phyloP scores from a whole-genome alignment of 257 asterid genomes.

The Nicotiana tabacum region DNA sequence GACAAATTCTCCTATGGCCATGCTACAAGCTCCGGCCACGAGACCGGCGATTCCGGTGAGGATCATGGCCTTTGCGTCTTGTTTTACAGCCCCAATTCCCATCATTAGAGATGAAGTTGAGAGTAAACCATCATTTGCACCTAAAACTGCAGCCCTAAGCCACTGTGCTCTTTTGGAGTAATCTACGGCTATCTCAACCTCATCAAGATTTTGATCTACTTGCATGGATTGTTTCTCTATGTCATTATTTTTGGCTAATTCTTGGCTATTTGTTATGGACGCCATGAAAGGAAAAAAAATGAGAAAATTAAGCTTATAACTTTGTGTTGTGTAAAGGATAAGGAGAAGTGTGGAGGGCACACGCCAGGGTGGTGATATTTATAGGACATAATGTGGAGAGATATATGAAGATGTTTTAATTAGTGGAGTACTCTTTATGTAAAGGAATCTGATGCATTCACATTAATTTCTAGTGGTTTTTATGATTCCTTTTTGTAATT shows the following conservation, averaged over 20 bases:
- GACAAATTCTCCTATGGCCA: conserved; percentile 76
- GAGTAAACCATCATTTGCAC: conserved; percentile 66
- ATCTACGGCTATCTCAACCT: conserved; percentile 23
- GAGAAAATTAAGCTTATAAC: background rate
- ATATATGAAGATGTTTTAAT: background rate
- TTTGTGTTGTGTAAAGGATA: background rate
- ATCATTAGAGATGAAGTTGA: conserved; percentile 70
- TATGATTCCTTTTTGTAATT: background rate
- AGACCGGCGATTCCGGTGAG: conserved; percentile 59
- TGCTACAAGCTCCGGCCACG: conserved; percentile 71
- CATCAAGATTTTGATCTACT: conserved; percentile 12
- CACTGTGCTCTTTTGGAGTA: conserved; percentile 60
- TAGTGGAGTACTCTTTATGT: background rate
- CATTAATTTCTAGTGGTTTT: background rate
- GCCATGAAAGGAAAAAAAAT: conserved; percentile 14
- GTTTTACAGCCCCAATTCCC: conserved; percentile 59
- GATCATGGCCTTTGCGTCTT: conserved; percentile 50
- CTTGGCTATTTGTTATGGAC: conserved; percentile 8
- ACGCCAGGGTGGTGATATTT: conserved; percentile 28
- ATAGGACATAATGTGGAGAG: conserved; percentile 13
- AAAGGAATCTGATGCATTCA: conserved; percentile 37
- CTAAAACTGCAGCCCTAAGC: conserved; percentile 71
- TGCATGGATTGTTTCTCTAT: conserved; percentile 21
- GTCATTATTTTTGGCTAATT: conserved; percentile 22
- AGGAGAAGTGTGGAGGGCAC: conserved; percentile 47